phyloP scores from a whole-genome alignment of 768 basidiomycete genomes.

The Kwoniella mangroviensis region DNA sequence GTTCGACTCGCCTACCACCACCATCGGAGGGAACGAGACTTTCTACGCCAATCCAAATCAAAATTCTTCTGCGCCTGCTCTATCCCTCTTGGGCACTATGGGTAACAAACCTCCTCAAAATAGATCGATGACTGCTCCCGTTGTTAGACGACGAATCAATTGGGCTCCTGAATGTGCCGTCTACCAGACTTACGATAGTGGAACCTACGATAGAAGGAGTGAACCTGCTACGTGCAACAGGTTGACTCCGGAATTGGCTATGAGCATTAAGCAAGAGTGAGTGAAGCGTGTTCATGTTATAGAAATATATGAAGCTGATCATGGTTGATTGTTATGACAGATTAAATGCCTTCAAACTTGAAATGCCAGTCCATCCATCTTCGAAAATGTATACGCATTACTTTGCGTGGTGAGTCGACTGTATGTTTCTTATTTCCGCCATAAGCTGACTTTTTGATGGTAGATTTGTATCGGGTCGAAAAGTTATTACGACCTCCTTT shows the following conservation, averaged over 20 bases:
- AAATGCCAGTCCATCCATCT: slow-evolving; percentile 96
- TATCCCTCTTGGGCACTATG: slow-evolving; percentile 64
- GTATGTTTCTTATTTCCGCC: not conserved
- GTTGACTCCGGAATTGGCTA: slow-evolving; percentile 89
- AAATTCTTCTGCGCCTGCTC: slow-evolving; percentile 87
- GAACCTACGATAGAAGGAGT: slow-evolving; percentile 89
- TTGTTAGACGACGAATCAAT: slow-evolving; percentile 68
- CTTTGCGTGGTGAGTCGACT: slow-evolving; percentile 42
- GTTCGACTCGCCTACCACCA: slow-evolving; percentile 59
- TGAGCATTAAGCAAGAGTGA: slow-evolving; percentile 77
- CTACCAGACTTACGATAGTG: slow-evolving; percentile 92
- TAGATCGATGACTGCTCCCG: slow-evolving; percentile 70
- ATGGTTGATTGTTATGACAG: slow-evolving; percentile 24
- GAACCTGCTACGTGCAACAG: slow-evolving; percentile 98
- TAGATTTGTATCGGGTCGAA: not conserved
- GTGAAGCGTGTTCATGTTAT: not conserved
- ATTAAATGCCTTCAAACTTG: slow-evolving; percentile 97
- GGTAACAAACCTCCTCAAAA: slow-evolving; percentile 28
- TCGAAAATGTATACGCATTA: slow-evolving; percentile 73
- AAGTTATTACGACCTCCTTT: not conserved
- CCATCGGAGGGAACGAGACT: slow-evolving; percentile 33
- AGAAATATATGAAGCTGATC: not conserved
- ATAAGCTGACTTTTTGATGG: not conserved
- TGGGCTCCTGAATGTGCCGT: slow-evolving; percentile 93
- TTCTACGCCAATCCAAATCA: slow-evolving; percentile 77